Conservation (phyloP, 306 rosid genomes). For the Alnus rubra region DNA sequence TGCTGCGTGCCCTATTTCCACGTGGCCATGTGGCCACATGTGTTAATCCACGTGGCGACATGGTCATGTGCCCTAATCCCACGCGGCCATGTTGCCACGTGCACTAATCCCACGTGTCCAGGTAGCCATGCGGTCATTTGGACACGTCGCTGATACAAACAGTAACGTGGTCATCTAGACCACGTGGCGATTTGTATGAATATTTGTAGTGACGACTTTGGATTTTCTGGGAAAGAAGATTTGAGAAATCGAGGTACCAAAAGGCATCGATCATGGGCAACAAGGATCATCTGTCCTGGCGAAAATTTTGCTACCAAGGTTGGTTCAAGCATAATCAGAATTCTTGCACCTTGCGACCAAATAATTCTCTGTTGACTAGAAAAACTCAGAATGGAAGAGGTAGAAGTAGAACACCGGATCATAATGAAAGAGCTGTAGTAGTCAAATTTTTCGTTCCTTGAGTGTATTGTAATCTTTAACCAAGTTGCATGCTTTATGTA, state of each 20-base stretch:
- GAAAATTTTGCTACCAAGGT: background rate
- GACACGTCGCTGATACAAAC: no score
- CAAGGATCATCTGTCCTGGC: conserved; percentile 49
- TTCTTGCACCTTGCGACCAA: background rate
- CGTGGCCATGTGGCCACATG: no score
- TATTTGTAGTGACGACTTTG: conserved; percentile 42
- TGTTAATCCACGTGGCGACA: no score
- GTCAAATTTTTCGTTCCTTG: background rate
- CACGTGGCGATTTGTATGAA: no score
- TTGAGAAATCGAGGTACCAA: conserved; percentile 64
- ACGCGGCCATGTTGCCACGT: no score
- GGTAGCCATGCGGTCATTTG: no score
- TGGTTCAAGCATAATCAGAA: background rate
- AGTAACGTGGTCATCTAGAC: no score
- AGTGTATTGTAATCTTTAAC: background rate
- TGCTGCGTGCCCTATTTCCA: no score
- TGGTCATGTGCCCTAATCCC: no score
- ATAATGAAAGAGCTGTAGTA: background rate
- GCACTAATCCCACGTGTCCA: no score
- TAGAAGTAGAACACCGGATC: no score
- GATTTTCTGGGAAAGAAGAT: conserved; percentile 89
- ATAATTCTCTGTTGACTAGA: background rate
- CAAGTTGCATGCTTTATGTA: background rate
- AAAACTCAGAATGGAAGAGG: background rate
- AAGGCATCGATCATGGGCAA: conserved; percentile 64